Evolutionary conservation across 306 rosid genomes (phyloP).

Genomic region (Medicago ruthenica): DNA sequence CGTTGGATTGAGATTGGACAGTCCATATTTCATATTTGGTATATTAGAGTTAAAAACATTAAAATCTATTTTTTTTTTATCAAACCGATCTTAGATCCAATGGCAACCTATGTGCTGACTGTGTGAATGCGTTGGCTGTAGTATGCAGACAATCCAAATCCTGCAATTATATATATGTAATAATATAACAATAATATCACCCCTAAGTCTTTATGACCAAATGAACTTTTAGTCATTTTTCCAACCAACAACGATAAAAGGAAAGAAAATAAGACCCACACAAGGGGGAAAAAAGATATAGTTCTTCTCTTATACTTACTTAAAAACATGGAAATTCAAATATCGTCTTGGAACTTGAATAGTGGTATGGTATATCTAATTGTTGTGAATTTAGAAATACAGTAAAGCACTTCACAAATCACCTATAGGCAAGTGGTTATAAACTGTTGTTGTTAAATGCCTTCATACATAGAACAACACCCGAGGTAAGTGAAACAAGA

Average conservation of each 20-base stretch:
- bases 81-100: no score
- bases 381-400: background rate
- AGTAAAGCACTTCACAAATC: slow-evolving; percentile 8
- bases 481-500: slow-evolving; percentile 52
- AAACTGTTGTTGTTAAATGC: slow-evolving; percentile 34
- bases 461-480: slow-evolving; percentile 58
- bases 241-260: background rate
- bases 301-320: background rate
- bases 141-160: no score
- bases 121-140: no score
- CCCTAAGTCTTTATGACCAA: background rate
- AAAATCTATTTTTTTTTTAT: no score
- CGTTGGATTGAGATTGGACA: no score
- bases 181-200: no score
- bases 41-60: no score
- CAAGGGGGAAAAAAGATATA: no score
- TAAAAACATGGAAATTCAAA: background rate
- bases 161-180: no score
- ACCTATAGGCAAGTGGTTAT: slow-evolving; percentile 31
- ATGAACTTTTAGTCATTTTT: background rate
- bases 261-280: background rate
- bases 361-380: background rate
- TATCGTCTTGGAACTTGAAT: background rate
- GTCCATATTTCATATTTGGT: no score
- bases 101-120: no score